Evolutionary conservation across 202 grass and related monocot genomes (phyloP).

Genomic region (Bolboschoenoplectus hybrid): DNA sequence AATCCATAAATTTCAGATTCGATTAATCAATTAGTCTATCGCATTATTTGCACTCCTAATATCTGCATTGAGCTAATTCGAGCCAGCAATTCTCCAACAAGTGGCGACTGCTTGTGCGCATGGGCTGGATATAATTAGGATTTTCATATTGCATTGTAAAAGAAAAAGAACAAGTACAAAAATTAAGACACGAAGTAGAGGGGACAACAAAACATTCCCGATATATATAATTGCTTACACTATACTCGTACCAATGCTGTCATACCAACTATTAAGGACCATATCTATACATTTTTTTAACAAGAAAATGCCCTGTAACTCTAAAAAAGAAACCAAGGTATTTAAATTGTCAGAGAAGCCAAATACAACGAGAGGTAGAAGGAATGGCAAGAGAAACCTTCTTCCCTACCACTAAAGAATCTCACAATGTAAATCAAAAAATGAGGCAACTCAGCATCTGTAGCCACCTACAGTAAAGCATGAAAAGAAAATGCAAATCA

Average conservation of each 20-base stretch:
- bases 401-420: constrained; percentile 57
- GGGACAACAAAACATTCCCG: constrained; percentile 30
- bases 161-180: background rate
- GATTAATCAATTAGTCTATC: background rate
- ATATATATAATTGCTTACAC: constrained; percentile 37
- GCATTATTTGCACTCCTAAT: background rate
- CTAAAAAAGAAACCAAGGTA: constrained; percentile 41
- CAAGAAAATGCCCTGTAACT: constrained; percentile 46
- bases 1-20: background rate
- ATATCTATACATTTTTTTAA: constrained; percentile 76
- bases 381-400: constrained; percentile 68
- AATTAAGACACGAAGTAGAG: constrained; percentile 5
- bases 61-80: too few relatives aligned
- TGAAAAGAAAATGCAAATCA: background rate
- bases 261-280: constrained; percentile 52
- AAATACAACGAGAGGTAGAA: constrained; percentile 60
- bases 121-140: background rate
- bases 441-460: constrained; percentile 38
- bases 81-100: background rate
- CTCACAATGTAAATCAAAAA: constrained; percentile 59
- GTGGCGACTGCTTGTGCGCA: background rate
- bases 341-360: constrained; percentile 28
- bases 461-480: constrained; percentile 49
- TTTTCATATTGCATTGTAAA: background rate
- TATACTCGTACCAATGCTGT: constrained; percentile 51